Percentiles rank a stretch among this genome's conserved stretches.
Conservation (phyloP, 2,329 filamentous ascomycete species). For the Aspergillus intermedius region DNA sequence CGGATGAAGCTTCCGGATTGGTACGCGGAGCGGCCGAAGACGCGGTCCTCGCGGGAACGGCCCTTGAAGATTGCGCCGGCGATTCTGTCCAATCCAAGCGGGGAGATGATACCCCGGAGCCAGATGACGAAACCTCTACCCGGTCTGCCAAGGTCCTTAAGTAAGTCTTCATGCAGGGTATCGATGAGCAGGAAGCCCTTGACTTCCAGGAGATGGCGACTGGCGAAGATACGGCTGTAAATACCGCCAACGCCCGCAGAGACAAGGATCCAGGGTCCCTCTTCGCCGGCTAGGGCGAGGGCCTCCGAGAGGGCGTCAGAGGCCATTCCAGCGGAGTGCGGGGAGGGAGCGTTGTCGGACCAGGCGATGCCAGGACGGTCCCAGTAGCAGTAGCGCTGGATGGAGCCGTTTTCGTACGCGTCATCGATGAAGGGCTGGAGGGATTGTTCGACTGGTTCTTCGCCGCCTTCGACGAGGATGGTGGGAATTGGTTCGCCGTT, state of each 20-base stretch:
- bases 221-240: conserved; percentile 85
- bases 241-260: conserved; percentile 82
- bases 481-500: conserved; percentile 56
- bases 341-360: conserved; percentile 87
- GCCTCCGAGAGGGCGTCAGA: conserved; percentile 83
- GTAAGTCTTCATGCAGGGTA: conserved; percentile 78
- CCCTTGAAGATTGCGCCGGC: conserved; percentile 75
- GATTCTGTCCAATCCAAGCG: conserved; percentile 75
- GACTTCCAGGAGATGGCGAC: conserved; percentile 68
- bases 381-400: conserved; percentile 87
- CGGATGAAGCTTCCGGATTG: conserved; percentile 81
- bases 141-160: conserved; percentile 59
- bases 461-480: conserved; percentile 77
- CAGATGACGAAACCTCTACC: conserved; percentile 76
- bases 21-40: conserved; percentile 72
- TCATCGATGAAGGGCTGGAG: conserved; percentile 74
- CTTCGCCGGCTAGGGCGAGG: conserved; percentile 69
- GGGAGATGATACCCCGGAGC: conserved; percentile 77
- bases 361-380: conserved; percentile 87
- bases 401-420: conserved; percentile 70
- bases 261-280: conserved; percentile 81
- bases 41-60: conserved; percentile 71
- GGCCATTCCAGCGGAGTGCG: conserved; percentile 88
- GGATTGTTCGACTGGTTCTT: conserved; percentile 68
- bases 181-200: conserved; percentile 80